Base-by-base conservation (phyloP, 1,139 yeast genomes). In the Geotrichum klebahnii region DNA sequence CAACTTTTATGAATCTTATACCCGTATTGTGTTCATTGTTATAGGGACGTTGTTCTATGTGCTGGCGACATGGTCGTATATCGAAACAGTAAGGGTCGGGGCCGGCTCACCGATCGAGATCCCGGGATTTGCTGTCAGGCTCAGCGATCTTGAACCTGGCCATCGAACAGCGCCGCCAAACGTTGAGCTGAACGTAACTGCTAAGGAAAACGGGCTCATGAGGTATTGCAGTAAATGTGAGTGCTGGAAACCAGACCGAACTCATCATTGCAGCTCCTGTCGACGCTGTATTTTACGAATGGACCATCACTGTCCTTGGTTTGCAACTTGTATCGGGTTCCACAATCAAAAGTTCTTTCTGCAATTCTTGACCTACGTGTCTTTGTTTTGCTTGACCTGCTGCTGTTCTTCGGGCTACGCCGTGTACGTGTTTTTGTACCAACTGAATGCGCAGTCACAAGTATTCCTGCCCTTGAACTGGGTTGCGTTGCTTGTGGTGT, bases 221-320 rank as follows among this genome's bases (percentile, higher is more conserved):
- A 68, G 90, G 51, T 79, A 71, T 60, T 86, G 97, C 65, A 71
- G 72, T 50, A 85, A 82, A 58, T 92, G 98, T 66, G 64, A 71
- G 41, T 82, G 80, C 44, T 89, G 95, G 94, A 92, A 92, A 64
- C 98, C 98, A 0, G 97, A 92, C 64, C 71, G 98, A 51, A 60
- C 74, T 2, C 75, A 71, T 50, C 75, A 71, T 53, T 71, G 75
- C 59, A 57, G 69, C 19, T 55, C 65, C 20, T 72, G 75, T 55
- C 59, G 65, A 31, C 52, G 55, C 33, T 71, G 75, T 52, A 58
- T 68, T 10, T 57, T 71, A 40, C 59, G 68, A 34, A 71, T 71
- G 75, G 78, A 86, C 53, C 98, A 92, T 64, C 97, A 92, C 66
- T 92, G 98, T 65, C 97, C 98, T 0, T 92, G 98, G 98, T 89